Percentiles rank a stretch among this genome's conserved stretches.
Evolutionary conservation across 176 grass and related monocot species (phyloP).

Genomic region (Guadua angustifolia): DNA sequence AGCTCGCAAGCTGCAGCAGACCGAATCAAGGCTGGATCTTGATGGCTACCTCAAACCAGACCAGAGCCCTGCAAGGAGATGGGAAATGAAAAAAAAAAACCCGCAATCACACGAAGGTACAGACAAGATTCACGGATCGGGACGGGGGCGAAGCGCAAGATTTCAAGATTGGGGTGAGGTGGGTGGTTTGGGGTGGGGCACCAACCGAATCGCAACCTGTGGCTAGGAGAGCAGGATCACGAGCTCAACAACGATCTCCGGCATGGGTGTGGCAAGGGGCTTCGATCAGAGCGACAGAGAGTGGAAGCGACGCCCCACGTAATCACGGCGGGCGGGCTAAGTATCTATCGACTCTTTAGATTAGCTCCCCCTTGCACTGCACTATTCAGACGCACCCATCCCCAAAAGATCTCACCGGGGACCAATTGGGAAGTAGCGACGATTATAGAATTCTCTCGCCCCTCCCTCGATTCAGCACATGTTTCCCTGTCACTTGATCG

Average conservation of each 20-base stretch:
- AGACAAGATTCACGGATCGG: conserved; percentile 36
- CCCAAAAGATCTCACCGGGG: background rate
- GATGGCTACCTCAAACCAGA: conserved; percentile 7
- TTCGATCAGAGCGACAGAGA: background rate
- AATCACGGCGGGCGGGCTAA: conserved; percentile 2
- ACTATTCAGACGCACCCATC: background rate
- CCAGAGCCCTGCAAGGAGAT: conserved; percentile 9
- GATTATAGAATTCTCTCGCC: background rate
- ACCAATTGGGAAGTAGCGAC: background rate
- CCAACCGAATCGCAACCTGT: conserved; percentile 41
- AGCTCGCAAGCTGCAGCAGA: background rate
- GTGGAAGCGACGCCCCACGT: background rate
- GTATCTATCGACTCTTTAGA: background rate
- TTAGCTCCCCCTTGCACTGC: background rate
- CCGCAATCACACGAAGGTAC: background rate
- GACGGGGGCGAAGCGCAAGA: conserved; percentile 27
- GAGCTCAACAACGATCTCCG: background rate
- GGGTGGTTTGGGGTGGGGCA: background rate
- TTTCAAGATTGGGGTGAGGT: conserved; percentile 18
- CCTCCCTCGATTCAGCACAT: background rate
- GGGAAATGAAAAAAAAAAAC: background rate
- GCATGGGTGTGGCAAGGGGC: conserved; percentile 6
- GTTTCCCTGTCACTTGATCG: background rate
- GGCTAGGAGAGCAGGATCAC: conserved; percentile 39
- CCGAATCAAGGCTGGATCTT: conserved; percentile 28